Evolutionary conservation across 2,329 filamentous ascomycete genomes (phyloP).

Genomic region (Teratosphaeria zuluensis): DNA sequence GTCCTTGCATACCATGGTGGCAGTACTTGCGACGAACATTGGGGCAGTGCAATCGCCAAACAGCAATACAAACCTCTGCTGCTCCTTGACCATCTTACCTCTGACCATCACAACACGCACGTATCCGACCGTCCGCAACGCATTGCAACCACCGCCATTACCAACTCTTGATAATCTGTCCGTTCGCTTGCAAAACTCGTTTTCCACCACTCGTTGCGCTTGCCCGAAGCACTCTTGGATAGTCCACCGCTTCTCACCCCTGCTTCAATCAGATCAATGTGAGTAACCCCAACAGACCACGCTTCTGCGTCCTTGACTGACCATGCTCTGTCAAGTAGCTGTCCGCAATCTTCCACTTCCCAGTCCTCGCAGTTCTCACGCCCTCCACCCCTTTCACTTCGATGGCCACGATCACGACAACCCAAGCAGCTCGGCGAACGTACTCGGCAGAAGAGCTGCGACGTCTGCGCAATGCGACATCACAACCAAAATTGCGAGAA

Average conservation of each 20-base stretch:
- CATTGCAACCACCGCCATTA: conserved; percentile 24
- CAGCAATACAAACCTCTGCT: conserved; percentile 1
- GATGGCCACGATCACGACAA: conserved; percentile 5
- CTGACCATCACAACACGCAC: conserved; percentile 1
- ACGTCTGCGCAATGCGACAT: conserved; percentile 24
- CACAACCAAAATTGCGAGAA: conserved; percentile 25
- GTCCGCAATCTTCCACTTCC: not conserved
- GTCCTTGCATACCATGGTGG: conserved; percentile 3
- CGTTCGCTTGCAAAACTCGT: conserved; percentile 6
- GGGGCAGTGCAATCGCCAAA: conserved; percentile 6
- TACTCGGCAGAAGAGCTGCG: conserved; percentile 30
- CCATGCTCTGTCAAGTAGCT: not conserved
- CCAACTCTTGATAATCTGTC: conserved; percentile 25
- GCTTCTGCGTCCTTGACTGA: not conserved
- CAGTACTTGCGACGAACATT: conserved; percentile 1
- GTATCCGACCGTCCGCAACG: conserved; percentile 10
- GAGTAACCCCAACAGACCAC: not conserved
- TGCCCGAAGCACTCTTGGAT: conserved; percentile 1
- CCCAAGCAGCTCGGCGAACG: conserved; percentile 22
- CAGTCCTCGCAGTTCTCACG: not conserved
- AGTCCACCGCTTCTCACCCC: not conserved
- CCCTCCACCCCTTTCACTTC: not conserved
- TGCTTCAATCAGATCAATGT: not conserved
- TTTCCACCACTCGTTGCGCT: not conserved
- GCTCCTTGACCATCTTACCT: conserved; percentile 2